A percentile compares a stretch with the other conserved stretches of the same genome.
Conservation (phyloP, 208 protist genomes). For the Leishmania mexicana region DNA sequence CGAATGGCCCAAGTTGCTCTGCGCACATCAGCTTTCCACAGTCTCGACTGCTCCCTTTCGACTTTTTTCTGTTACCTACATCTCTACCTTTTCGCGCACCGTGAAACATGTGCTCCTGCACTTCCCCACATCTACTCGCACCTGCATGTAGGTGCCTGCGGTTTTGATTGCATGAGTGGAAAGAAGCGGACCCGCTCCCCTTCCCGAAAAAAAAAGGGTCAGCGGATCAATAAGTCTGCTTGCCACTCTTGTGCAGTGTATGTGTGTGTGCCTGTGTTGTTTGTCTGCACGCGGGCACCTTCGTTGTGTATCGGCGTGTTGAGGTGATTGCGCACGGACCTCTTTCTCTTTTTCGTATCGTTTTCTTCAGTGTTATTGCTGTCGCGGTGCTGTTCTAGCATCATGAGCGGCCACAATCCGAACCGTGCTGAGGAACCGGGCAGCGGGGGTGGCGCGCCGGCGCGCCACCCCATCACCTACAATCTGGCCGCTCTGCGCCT, state of each 20-base stretch:
- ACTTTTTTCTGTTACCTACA: not conserved
- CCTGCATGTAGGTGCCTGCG: not conserved
- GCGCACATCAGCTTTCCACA: not conserved
- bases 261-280: not conserved
- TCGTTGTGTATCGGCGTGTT: not conserved
- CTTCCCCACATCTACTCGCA: not conserved
- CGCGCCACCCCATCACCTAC: slow-evolving; percentile 30
- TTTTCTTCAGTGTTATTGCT: not conserved
- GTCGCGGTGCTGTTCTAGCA: not conserved
- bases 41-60: not conserved
- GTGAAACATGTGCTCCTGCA: not conserved
- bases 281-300: not conserved
- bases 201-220: not conserved
- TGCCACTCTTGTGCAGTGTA: not conserved
- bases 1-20: not conserved
- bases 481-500: slow-evolving; percentile 27
- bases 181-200: no score
- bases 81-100: not conserved
- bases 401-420: not conserved
- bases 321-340: not conserved
- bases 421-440: not conserved
- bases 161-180: not conserved
- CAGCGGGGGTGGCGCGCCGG: not conserved
- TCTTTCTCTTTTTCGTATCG: not conserved
- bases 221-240: not conserved